A percentile compares a stretch with the other conserved stretches of the same genome.
These are phyloP conservation scores for Stentor coeruleus DNA, from an alignment of 73 alveolate species.

Conservation along the genomic window DNA sequence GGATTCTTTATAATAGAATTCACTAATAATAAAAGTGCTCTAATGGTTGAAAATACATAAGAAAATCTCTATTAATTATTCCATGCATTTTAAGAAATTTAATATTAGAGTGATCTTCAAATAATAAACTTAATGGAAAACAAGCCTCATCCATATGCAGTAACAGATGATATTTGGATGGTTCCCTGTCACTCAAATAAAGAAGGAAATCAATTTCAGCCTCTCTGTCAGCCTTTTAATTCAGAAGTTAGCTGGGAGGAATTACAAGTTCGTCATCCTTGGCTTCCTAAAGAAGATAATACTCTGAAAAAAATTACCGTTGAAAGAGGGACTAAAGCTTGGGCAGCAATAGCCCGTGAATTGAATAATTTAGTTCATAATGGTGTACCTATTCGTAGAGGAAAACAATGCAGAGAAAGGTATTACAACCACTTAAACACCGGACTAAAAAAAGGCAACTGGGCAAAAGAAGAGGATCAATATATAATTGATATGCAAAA, in stretches of 20 bases:
- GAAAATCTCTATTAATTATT: too few species aligned
- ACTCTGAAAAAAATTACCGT: constrained; percentile 1
- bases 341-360: constrained; percentile 48
- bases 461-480: constrained; percentile 77
- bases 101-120: not conserved
- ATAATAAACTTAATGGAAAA: not conserved
- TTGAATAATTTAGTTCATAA: constrained; percentile 31
- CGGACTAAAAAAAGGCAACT: constrained; percentile 60
- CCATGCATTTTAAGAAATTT: too few species aligned
- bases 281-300: constrained; percentile 37
- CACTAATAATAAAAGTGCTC: too few species aligned
- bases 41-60: too few species aligned
- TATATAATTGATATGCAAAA: constrained; percentile 57
- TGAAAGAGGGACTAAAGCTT: constrained; percentile 26
- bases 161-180: constrained; percentile 27
- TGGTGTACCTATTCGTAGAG: constrained; percentile 47
- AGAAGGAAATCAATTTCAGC: constrained; percentile 17
- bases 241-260: constrained; percentile 2
- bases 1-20: too few species aligned
- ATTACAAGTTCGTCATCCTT: constrained; percentile 10
- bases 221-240: constrained; percentile 14
- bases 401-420: constrained; percentile 85
- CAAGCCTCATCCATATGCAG: constrained; percentile 10
- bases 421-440: constrained; percentile 81
- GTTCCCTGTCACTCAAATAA: not conserved